phyloP scores from a whole-genome alignment of 2,329 filamentous ascomycete genomes.

The Aureobasidium sp. region DNA sequence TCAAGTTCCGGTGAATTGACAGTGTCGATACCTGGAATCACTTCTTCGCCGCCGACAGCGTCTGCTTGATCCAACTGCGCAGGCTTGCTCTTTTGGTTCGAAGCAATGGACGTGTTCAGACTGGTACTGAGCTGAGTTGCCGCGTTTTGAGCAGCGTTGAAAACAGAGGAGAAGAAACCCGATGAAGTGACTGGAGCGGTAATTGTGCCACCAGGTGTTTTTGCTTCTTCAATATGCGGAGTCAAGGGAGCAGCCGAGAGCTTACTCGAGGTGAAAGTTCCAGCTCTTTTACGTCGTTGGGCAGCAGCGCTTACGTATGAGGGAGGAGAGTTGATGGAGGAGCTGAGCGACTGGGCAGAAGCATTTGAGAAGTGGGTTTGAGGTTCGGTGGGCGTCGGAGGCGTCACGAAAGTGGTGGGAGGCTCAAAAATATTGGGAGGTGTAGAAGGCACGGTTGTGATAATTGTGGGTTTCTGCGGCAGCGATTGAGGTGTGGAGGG shows the following conservation, averaged over 20 bases:
- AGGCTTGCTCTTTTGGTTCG: conserved; percentile 41
- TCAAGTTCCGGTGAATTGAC: conserved; percentile 22
- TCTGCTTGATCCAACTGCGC: conserved; percentile 19
- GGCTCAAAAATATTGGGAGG: conserved; percentile 33
- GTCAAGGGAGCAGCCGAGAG: conserved; percentile 65
- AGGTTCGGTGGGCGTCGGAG: conserved; percentile 44
- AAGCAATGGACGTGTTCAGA: conserved; percentile 53
- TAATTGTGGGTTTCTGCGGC: conserved; percentile 21
- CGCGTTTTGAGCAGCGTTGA: conserved; percentile 88
- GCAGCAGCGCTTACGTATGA: conserved; percentile 8
- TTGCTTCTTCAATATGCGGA: conserved; percentile 64
- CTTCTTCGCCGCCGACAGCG: conserved; percentile 31
- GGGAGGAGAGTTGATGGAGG: not conserved
- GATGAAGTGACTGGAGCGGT: conserved; percentile 35
- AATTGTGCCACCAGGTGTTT: conserved; percentile 47
- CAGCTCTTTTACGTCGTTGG: conserved; percentile 9
- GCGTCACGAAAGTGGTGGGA: conserved; percentile 53
- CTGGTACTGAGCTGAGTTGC: conserved; percentile 66
- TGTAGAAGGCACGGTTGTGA: conserved; percentile 32
- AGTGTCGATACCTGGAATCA: conserved; percentile 25
- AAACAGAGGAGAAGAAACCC: conserved; percentile 88
- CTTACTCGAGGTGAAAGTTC: conserved; percentile 54
- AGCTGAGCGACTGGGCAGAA: conserved; percentile 3
- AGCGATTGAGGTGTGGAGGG: conserved; percentile 17
- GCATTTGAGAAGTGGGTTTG: conserved; percentile 9